phyloP scores from a whole-genome alignment of 345 rosid species.

The Citrus trifoliata region DNA sequence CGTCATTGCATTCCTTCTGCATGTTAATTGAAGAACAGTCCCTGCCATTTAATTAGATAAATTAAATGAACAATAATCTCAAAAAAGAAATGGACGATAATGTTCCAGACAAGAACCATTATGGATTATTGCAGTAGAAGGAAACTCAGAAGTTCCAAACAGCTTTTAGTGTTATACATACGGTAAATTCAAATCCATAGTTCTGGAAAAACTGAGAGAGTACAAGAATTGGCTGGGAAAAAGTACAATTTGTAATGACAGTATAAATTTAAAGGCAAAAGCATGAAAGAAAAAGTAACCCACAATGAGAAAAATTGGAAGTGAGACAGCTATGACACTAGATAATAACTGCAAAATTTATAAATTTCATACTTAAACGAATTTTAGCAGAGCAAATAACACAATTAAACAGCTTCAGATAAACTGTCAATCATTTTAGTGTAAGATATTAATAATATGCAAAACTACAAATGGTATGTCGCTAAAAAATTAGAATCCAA shows the following conservation, averaged over 20 bases:
- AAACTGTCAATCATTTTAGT: background rate
- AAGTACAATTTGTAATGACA: background rate
- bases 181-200: background rate
- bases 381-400: background rate
- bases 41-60: constrained; percentile 24
- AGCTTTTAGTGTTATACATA: background rate
- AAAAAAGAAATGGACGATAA: background rate
- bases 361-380: background rate
- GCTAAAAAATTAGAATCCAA: background rate
- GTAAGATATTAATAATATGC: background rate
- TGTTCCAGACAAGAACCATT: background rate
- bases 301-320: background rate
- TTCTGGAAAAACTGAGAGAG: background rate
- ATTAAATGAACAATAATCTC: constrained; percentile 6
- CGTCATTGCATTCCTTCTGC: constrained; percentile 36
- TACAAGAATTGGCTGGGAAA: background rate
- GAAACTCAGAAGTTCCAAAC: background rate
- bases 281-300: background rate
- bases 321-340: background rate
- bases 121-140: background rate
- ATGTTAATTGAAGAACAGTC: constrained; percentile 33
- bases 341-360: background rate
- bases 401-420: constrained; percentile 4
- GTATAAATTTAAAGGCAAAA: background rate
- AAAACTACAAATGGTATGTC: background rate